Evolutionary conservation across 140 eudicot genomes (phyloP).

Genomic region (Oenanthe javanica): DNA sequence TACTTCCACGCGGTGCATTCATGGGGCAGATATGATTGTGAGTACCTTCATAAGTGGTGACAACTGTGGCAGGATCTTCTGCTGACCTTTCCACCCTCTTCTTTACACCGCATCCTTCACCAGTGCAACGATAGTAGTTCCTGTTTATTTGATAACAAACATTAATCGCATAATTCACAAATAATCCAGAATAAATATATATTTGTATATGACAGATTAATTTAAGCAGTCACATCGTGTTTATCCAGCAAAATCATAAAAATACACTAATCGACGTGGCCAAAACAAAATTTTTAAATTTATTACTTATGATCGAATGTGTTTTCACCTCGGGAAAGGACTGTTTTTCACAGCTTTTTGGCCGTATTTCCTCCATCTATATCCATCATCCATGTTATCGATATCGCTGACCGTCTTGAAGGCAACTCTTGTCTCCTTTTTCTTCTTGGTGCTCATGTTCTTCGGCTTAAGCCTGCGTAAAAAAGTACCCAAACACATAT

Average conservation of each 20-base stretch:
- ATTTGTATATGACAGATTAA: not conserved
- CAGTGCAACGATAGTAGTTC: slow-evolving; percentile 93
- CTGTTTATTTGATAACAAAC: slow-evolving; percentile 18
- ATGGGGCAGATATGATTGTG: slow-evolving; percentile 74
- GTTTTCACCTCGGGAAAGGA: slow-evolving; percentile 81
- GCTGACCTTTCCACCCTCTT: slow-evolving; percentile 81
- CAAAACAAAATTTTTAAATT: not conserved
- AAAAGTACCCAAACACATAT: not conserved
- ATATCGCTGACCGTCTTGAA: slow-evolving; percentile 87
- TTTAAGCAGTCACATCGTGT: not conserved
- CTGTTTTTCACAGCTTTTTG: slow-evolving; percentile 95
- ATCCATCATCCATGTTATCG: slow-evolving; percentile 95
- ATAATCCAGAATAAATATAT: not conserved
- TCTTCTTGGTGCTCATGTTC: slow-evolving; percentile 70
- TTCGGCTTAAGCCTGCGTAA: slow-evolving; percentile 57
- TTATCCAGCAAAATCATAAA: not conserved
- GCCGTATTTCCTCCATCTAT: slow-evolving; percentile 96
- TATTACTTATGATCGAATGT: not conserved
- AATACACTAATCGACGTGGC: not conserved
- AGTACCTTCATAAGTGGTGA: slow-evolving; percentile 87
- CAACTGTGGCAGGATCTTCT: slow-evolving; percentile 68
- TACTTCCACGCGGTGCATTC: slow-evolving; percentile 47
- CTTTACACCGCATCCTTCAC: slow-evolving; percentile 66
- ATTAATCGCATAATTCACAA: not conserved
- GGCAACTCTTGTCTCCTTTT: slow-evolving; percentile 76